Conservation (phyloP, 192 early-diverging fungal species). For the Dissophora ornata region DNA sequence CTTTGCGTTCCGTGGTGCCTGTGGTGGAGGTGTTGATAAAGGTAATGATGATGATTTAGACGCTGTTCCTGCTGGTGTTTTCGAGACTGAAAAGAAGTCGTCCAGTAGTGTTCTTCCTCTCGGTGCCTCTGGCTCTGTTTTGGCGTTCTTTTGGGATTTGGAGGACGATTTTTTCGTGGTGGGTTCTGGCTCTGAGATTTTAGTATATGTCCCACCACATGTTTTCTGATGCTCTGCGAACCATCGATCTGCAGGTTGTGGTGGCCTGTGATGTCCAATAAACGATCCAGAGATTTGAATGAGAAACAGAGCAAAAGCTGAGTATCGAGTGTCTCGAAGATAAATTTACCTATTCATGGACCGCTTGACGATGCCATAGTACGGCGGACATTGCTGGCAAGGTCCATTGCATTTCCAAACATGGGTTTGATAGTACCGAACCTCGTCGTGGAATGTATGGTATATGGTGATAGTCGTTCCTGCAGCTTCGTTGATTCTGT, state of each 20-base stretch:
- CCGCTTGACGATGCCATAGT: constrained; percentile 67
- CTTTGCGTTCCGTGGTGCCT: too few species aligned
- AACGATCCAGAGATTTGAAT: too few species aligned
- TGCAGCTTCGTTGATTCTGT: constrained; percentile 62
- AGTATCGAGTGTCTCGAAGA: too few species aligned
- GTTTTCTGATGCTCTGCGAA: constrained; percentile 64
- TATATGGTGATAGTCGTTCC: constrained; percentile 72
- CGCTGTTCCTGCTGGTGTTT: neutral
- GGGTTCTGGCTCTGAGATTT: constrained; percentile 66
- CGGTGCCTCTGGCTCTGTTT: neutral
- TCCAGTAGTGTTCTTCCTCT: constrained; percentile 27
- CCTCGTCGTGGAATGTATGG: constrained; percentile 77
- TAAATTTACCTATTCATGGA: constrained; percentile 73
- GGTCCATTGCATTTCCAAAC: constrained; percentile 74
- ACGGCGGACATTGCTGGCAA: constrained; percentile 66
- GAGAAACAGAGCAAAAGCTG: too few species aligned
- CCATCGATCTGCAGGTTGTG: constrained; percentile 77
- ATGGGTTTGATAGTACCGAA: constrained; percentile 71
- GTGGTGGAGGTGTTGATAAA: too few species aligned
- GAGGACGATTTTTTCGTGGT: constrained; percentile 32
- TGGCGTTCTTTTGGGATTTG: constrained; percentile 1
- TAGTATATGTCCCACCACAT: constrained; percentile 75
- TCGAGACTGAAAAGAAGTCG: constrained; percentile 16
- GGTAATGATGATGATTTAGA: too few species aligned
- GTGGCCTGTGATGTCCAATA: constrained; percentile 56